Base-by-base conservation (phyloP, 768 basidiomycete genomes). In the Dioszegia crocea region DNA sequence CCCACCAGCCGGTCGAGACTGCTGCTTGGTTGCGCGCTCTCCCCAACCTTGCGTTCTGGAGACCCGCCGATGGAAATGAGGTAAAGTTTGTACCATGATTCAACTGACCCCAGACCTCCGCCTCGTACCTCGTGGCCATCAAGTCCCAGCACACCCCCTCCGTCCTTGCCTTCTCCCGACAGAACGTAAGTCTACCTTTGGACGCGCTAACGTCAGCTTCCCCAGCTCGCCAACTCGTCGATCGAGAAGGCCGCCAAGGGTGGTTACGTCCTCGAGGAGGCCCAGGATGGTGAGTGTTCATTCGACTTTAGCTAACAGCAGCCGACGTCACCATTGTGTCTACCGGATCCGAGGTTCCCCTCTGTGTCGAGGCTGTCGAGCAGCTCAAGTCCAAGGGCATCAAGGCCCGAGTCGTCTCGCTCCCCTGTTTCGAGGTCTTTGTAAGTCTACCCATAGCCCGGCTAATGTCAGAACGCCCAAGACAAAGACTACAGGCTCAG, bases 1-100 rank as follows among this genome's bases (percentile, higher is more conserved):
- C 92, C 31, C 92, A 97, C 77, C 92, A 96, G 78, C 93, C 93
- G 53, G 82, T 96, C 49, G 92, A 96, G 80, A 91, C 89, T 29
- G 88, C 83, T 60, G 85, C 84, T 43, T 88, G 87, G 77, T 81
- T 96, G 77, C 88, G 93, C 65, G 88, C 93, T 12, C 84, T 85
- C 44, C 93, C 93, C 68, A 94, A 97, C 81, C 79, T 89, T 51
- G 88, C 88, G 62, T 90, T 96, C 82, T 80, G 78, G 78, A 64
- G 74, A 60, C 89, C 89, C 4, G 90, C 91, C 26, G 91, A 96
- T 75, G 92, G 93, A 31, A 94, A 96, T 77, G 93, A 97, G 81
- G 61, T 54, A 30, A 3, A 19, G 11, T 11, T 45, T 29, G 11
- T 23, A 1, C 29, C 16, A 21, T 4, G 11, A 52, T 36, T 14